Evolutionary conservation across 805 yeast species (phyloP).

Genomic region (Starmerella sp.): DNA sequence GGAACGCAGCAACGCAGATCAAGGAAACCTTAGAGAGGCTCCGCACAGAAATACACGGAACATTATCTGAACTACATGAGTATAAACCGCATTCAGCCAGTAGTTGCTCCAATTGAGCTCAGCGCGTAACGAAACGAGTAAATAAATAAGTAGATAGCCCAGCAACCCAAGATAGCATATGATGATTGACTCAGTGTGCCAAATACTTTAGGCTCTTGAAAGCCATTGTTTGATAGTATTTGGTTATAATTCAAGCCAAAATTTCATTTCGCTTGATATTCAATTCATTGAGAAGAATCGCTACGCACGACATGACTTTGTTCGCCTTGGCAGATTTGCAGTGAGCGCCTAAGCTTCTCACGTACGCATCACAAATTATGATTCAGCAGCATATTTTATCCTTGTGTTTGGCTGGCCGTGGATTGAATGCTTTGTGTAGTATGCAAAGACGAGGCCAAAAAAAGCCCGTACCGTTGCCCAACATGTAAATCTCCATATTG

Average conservation of each 20-base stretch:
- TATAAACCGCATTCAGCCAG: not conserved
- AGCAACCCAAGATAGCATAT: no score
- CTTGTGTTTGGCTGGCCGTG: not conserved
- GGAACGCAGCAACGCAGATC: not conserved
- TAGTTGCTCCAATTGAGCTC: not conserved
- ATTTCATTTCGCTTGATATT: no score
- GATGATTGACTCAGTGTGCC: no score
- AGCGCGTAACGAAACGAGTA: no score
- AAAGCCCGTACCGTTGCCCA: slow-evolving; percentile 46
- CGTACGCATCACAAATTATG: not conserved
- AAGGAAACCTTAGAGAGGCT: not conserved
- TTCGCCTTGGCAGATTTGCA: no score
- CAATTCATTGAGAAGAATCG: no score
- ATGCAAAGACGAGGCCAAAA: slow-evolving; percentile 5
- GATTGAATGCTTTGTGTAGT: slow-evolving; percentile 15
- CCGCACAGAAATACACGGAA: not conserved
- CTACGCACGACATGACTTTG: no score
- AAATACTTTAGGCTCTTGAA: no score
- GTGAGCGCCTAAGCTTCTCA: no score
- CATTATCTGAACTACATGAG: not conserved
- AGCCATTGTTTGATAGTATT: no score
- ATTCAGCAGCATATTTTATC: not conserved
- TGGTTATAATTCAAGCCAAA: no score
- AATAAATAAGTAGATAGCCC: no score
- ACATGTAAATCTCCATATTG: slow-evolving; percentile 38